Evolutionary conservation across 176 grass and related monocot species (phyloP).

Genomic region (Thalia dealbata): DNA sequence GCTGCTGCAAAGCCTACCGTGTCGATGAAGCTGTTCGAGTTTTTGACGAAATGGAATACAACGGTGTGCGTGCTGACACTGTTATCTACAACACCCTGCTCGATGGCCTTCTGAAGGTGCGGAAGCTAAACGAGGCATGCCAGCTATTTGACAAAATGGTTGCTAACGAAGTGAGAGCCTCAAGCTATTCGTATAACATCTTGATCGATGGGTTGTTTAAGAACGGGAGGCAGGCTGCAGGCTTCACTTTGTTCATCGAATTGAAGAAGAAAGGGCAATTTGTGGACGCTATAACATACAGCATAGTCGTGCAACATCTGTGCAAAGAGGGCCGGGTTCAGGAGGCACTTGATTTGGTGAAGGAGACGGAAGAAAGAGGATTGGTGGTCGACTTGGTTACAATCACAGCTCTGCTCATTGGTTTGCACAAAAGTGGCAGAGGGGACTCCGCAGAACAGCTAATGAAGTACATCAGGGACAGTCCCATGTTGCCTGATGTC

Average conservation of each 20-base stretch:
- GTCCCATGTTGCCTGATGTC: slow-evolving; percentile 41
- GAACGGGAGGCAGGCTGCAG: slow-evolving; percentile 61
- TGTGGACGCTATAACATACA: slow-evolving; percentile 75
- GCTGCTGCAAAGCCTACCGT: slow-evolving; percentile 72
- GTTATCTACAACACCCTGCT: slow-evolving; percentile 73
- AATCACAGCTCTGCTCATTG: slow-evolving; percentile 67
- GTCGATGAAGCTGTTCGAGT: slow-evolving; percentile 50
- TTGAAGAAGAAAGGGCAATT: slow-evolving; percentile 70
- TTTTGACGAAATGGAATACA: slow-evolving; percentile 61
- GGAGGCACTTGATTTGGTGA: slow-evolving; percentile 63
- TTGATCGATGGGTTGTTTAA: slow-evolving; percentile 84
- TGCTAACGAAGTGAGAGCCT: slow-evolving; percentile 57
- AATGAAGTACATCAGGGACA: slow-evolving; percentile 60
- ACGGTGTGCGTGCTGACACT: slow-evolving; percentile 36
- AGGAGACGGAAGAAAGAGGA: slow-evolving; percentile 73
- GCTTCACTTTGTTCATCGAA: slow-evolving; percentile 54
- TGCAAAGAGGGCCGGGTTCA: slow-evolving; percentile 53
- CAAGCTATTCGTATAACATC: slow-evolving; percentile 58
- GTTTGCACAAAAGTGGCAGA: slow-evolving; percentile 48
- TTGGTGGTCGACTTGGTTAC: slow-evolving; percentile 84
- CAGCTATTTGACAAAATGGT: slow-evolving; percentile 77
- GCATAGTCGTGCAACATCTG: slow-evolving; percentile 65
- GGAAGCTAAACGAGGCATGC: slow-evolving; percentile 71
- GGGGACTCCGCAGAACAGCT: slow-evolving; percentile 70
- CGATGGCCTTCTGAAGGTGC: slow-evolving; percentile 72